These are phyloP conservation scores for Dioscorea alata DNA, from an alignment of 106 monocot genomes.

Conservation along the genomic window DNA sequence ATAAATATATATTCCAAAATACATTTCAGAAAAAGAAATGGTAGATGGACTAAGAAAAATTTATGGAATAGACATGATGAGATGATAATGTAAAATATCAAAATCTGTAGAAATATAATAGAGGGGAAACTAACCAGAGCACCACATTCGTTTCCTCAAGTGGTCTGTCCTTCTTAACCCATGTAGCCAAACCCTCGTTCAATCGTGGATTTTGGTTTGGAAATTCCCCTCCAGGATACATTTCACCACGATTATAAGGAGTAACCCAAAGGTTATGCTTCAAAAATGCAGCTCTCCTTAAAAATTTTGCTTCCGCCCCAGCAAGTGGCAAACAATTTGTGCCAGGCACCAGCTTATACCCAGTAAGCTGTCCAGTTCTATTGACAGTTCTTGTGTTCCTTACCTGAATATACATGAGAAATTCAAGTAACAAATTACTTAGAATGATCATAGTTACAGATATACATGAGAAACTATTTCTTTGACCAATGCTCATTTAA, in stretches of 20 bases:
- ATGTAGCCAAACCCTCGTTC: constrained; percentile 86
- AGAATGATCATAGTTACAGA: too few relatives aligned
- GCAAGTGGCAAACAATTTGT: constrained; percentile 91
- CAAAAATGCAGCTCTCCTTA: constrained; percentile 90
- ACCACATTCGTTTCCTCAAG: constrained; percentile 95
- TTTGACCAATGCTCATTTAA: too few relatives aligned
- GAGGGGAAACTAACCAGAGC: constrained; percentile 61
- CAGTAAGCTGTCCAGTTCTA: constrained; percentile 88
- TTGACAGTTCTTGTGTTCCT: constrained; percentile 97
- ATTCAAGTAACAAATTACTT: too few relatives aligned
- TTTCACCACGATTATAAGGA: constrained; percentile 76
- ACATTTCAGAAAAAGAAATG: too few relatives aligned
- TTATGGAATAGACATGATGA: too few relatives aligned
- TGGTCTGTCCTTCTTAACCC: constrained; percentile 89
- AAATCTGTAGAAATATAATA: too few relatives aligned
- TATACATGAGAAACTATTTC: too few relatives aligned
- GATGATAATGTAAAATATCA: too few relatives aligned
- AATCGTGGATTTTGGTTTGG: constrained; percentile 96
- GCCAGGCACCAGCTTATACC: constrained; percentile 87
- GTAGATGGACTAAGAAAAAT: too few relatives aligned
- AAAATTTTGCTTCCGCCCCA: constrained; percentile 76
- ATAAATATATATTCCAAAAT: too few relatives aligned
- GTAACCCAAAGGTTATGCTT: constrained; percentile 99
- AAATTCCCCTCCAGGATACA: constrained; percentile 96
- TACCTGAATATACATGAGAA: constrained; percentile 35